These are phyloP conservation scores for Botrytis medusae DNA, from an alignment of 2,329 filamentous ascomycete species.

Conservation along the genomic window DNA sequence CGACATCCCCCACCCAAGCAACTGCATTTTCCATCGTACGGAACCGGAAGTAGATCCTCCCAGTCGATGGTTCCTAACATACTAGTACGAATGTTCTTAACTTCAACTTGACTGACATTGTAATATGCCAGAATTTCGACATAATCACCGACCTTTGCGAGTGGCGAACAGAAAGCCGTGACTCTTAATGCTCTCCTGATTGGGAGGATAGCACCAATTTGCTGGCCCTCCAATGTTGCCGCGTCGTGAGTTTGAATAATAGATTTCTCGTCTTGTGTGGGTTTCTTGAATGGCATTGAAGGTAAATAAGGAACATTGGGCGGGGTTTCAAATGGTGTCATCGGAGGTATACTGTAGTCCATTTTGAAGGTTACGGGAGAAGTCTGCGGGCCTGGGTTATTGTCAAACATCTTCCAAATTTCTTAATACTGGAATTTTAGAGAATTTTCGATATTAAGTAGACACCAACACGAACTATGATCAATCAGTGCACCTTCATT, in stretches of 20 bases:
- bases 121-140: constrained; percentile 1
- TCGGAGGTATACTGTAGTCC: not conserved
- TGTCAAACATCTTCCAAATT: not conserved
- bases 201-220: constrained; percentile 2
- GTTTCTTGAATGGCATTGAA: not conserved
- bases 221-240: not conserved
- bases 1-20: constrained; percentile 1
- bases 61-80: not conserved
- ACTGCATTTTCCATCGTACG: constrained; percentile 14
- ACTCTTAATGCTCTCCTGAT: constrained; percentile 1
- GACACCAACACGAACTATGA: not conserved
- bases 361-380: constrained; percentile 1
- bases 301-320: not conserved
- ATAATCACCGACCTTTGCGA: constrained; percentile 13
- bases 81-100: constrained; percentile 17
- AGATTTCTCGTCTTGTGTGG: not conserved
- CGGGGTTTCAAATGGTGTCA: not conserved
- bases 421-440: not conserved
- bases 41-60: constrained; percentile 9
- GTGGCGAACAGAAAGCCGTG: too few species aligned
- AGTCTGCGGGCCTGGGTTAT: not conserved
- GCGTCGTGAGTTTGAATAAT: not conserved
- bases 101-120: not conserved
- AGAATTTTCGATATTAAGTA: not conserved
- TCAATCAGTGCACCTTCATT: not conserved